Evolutionary conservation across 2,329 filamentous ascomycete species (phyloP), one percentile per base, ranked within the genome.

Genomic region (Verticillium albo-atrum): DNA sequence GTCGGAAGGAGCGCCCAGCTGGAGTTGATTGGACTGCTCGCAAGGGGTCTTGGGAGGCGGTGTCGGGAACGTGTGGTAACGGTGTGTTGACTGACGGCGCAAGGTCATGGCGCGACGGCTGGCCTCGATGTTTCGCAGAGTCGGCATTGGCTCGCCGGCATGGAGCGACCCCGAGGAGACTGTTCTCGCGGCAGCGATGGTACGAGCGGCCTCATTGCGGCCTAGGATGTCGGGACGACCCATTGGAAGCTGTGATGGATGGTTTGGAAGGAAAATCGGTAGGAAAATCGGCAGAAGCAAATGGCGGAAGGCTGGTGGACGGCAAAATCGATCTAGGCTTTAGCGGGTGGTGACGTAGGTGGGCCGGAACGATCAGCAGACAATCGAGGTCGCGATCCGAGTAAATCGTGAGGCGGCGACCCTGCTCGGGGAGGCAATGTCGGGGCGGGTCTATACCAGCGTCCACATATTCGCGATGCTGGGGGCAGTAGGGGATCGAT

Each of bases 31-130:
- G 64, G 77, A 75, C 17, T 79, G 80, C 17, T 79, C 80, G 58
- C 86, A 84, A 2, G 87, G 85, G 2, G 85, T 84, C 65, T 84
- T 86, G 14, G 90, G 90, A 17, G 90, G 89, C 34, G 86, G 82
- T 0, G 89, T 90, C 3, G 90, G 90, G 67, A 95, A 94, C 6
- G 91, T 94, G 68, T 93, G 89, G 74, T 94, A 95, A 70, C 88
- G 87, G 64, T 87, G 79, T 6, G 72, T 71, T 9, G 77, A 75
- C 26, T 73, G 70, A 15, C 77, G 77, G 37, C 78, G 75, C 51
- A 74, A 54, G 52, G 54, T 54, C 58, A 62, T 42, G 58, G 55
- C 37, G 55, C 57, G 53, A 37, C 65, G 60, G 53, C 61, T 55
- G 60, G 62, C 58, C 35, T 65, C 55, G 55, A 71, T 61, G 58